These are phyloP conservation scores for Cucurbita ficifolia DNA, from an alignment of 306 rosid species.

Conservation along the genomic window DNA sequence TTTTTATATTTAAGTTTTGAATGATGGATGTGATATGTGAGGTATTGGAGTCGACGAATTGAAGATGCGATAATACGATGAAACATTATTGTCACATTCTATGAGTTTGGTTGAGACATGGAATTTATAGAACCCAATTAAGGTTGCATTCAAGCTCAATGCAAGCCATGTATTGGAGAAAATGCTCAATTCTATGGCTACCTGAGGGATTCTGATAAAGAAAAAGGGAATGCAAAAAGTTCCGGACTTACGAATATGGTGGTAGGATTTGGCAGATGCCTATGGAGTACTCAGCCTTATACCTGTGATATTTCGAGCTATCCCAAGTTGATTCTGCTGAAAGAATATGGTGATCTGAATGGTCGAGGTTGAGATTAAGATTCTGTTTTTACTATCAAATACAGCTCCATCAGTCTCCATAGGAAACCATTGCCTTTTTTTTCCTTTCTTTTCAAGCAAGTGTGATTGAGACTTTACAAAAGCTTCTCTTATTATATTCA, in stretches of 20 bases:
- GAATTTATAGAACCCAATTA: not conserved
- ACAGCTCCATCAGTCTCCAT: no score
- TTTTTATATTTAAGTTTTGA: not conserved
- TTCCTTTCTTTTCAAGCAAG: no score
- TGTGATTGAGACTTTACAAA: no score
- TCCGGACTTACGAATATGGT: not conserved
- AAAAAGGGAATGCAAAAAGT: not conserved
- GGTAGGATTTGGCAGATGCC: not conserved
- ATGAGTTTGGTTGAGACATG: not conserved
- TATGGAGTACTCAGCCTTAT: no score
- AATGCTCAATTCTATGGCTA: not conserved
- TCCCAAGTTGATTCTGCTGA: no score
- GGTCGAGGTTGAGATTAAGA: not conserved
- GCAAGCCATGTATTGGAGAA: not conserved
- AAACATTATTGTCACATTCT: not conserved
- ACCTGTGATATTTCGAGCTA: no score
- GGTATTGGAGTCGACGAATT: not conserved
- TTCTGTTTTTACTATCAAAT: not conserved
- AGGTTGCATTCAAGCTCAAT: not conserved
- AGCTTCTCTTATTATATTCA: no score
- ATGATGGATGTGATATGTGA: not conserved
- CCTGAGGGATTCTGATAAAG: not conserved
- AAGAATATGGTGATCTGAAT: no score
- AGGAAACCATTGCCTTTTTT: no score
- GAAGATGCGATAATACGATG: not conserved